Conservation (phyloP, 1,284 basidiomycete genomes). For the Ustilago xerochloae region DNA sequence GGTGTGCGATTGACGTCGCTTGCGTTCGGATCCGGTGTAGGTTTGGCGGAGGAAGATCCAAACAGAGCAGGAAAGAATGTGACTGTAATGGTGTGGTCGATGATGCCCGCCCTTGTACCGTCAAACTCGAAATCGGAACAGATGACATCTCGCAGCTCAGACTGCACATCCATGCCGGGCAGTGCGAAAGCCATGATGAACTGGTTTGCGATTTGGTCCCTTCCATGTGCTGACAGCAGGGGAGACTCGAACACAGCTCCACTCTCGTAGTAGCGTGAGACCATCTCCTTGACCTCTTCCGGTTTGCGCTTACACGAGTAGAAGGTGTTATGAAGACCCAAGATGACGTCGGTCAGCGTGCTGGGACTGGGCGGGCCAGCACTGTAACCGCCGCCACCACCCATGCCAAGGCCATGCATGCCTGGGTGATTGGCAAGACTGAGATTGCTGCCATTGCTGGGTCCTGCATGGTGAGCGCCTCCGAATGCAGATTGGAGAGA, state of each 20-base stretch:
- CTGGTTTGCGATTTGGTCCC: slow-evolving; percentile 66
- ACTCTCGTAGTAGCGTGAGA: slow-evolving; percentile 62
- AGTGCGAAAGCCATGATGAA: slow-evolving; percentile 67
- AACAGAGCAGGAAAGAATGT: slow-evolving; percentile 63
- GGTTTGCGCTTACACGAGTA: slow-evolving; percentile 65
- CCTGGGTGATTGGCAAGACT: slow-evolving; percentile 37
- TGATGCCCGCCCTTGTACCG: slow-evolving; percentile 67
- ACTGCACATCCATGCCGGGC: slow-evolving; percentile 65
- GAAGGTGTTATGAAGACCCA: slow-evolving; percentile 64
- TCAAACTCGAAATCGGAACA: slow-evolving; percentile 68
- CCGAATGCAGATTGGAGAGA: slow-evolving; percentile 33
- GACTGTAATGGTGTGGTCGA: slow-evolving; percentile 67
- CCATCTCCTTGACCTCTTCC: slow-evolving; percentile 64
- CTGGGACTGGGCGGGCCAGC: slow-evolving; percentile 63
- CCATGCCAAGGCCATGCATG: slow-evolving; percentile 36
- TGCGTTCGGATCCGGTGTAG: slow-evolving; percentile 13
- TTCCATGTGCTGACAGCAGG: slow-evolving; percentile 61
- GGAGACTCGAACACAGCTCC: slow-evolving; percentile 66
- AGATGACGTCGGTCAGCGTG: slow-evolving; percentile 66
- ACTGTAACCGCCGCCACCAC: slow-evolving; percentile 36
- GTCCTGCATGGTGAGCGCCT: slow-evolving; percentile 12
- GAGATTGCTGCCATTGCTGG: slow-evolving; percentile 19
- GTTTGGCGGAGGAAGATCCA: slow-evolving; percentile 31
- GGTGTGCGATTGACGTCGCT: slow-evolving; percentile 47
- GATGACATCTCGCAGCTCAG: slow-evolving; percentile 67